A percentile compares a stretch with the other conserved stretches of the same genome.
Conservation (phyloP, 1,284 basidiomycete genomes). For the Cerioporus squamosus region DNA sequence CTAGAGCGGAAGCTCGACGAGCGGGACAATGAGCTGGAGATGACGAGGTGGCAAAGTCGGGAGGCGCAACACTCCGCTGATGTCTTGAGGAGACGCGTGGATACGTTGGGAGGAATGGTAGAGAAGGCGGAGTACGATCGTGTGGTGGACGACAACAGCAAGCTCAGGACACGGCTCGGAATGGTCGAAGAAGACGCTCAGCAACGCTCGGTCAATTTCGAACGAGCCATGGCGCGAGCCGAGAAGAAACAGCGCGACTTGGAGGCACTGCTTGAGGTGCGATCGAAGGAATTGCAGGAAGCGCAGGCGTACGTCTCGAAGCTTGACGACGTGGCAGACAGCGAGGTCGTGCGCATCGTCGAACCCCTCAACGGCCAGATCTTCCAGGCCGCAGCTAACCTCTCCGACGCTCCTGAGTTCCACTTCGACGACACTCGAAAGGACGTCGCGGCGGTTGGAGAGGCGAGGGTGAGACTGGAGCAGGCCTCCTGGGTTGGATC, state of each 20-base stretch:
- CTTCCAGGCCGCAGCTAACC: constrained; percentile 23
- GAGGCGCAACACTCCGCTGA: too few species aligned
- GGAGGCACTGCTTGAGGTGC: constrained; percentile 19
- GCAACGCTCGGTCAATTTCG: too few species aligned
- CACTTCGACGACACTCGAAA: background rate
- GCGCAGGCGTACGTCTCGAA: constrained; percentile 26
- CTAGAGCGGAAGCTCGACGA: too few species aligned
- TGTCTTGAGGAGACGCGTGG: too few species aligned
- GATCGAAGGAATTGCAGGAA: constrained; percentile 26
- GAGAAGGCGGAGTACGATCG: too few species aligned
- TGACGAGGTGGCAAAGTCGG: too few species aligned
- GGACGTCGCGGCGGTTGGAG: background rate
- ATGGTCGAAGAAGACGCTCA: too few species aligned
- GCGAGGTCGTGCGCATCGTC: constrained; percentile 25
- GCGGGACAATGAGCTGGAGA: too few species aligned
- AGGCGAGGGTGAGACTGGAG: constrained; percentile 7
- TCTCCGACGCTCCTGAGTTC: constrained; percentile 13
- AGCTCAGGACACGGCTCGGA: too few species aligned
- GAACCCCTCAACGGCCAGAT: constrained; percentile 27
- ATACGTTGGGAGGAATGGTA: too few species aligned
- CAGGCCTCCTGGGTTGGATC: constrained; percentile 41
- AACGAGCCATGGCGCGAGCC: background rate
- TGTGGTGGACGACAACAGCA: too few species aligned
- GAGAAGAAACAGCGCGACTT: background rate
- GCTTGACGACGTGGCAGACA: constrained; percentile 25